Conservation (phyloP, 257 asterid genomes). For the Solanum bulbocastanum region DNA sequence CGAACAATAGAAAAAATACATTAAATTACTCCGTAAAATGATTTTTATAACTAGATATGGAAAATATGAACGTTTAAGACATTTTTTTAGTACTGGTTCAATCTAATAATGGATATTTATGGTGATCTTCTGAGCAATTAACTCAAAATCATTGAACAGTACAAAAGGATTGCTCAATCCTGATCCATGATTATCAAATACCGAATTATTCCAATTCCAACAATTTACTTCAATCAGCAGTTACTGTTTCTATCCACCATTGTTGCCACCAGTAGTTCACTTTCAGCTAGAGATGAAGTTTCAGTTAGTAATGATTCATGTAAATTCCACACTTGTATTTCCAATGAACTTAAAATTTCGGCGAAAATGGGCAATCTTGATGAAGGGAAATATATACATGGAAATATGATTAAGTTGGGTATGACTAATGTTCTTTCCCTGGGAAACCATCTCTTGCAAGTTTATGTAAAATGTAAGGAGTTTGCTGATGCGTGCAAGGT, state of each 20-base stretch:
- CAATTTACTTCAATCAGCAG: neutral
- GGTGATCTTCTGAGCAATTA: too few species aligned
- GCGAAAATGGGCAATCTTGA: constrained; percentile 4
- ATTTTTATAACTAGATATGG: too few species aligned
- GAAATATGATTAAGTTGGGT: constrained; percentile 8
- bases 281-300: neutral
- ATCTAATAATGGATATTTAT: neutral
- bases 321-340: neutral
- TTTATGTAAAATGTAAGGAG: constrained; percentile 1
- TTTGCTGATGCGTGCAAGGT: constrained; percentile 2
- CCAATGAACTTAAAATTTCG: constrained; percentile 4
- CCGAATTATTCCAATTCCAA: neutral
- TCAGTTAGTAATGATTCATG: neutral
- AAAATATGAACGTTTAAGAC: too few species aligned
- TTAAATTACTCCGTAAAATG: too few species aligned
- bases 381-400: constrained; percentile 9
- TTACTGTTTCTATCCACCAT: neutral
- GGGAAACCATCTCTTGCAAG: constrained; percentile 9
- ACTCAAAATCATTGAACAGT: neutral
- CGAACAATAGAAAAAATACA: too few species aligned
- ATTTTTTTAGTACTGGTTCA: neutral
- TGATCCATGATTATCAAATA: neutral
- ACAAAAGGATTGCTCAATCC: neutral
- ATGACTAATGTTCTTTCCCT: neutral
- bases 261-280: neutral